These are phyloP conservation scores for Colletotrichum lupini DNA, from an alignment of 2,329 filamentous ascomycete species.

Conservation along the genomic window DNA sequence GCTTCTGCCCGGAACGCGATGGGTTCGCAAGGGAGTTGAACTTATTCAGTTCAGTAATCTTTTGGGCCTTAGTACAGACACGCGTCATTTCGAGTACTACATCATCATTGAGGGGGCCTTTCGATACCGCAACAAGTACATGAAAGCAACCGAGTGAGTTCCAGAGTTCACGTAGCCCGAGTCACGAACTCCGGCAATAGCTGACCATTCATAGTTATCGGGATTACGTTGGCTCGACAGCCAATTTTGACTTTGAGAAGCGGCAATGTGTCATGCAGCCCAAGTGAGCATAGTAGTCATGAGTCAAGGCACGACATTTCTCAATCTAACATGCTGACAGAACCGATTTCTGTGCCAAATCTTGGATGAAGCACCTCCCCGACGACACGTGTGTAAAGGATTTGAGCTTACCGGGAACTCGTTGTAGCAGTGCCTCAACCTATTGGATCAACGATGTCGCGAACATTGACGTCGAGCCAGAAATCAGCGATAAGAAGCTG, in stretches of 20 bases:
- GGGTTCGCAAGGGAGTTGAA: background rate
- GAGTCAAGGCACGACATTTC: too few species aligned
- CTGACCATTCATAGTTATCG: background rate
- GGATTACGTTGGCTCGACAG: background rate
- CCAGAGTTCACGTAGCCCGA: background rate
- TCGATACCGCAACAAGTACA: background rate
- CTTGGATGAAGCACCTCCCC: constrained; percentile 13
- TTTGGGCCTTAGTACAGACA: background rate
- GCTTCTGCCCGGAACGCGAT: constrained; percentile 1
- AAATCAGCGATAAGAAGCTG: background rate
- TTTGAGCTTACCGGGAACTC: constrained; percentile 15
- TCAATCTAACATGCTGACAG: background rate
- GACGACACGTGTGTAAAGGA: background rate
- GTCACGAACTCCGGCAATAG: background rate
- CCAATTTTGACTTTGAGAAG: background rate
- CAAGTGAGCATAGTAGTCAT: background rate
- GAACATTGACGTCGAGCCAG: background rate
- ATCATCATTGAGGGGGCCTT: background rate
- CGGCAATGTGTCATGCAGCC: background rate
- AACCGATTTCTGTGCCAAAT: background rate
- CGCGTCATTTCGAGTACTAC: background rate
- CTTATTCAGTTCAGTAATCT: background rate
- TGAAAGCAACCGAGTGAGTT: background rate
- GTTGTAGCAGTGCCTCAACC: constrained; percentile 3
- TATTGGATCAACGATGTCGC: background rate